Evolutionary conservation across 139 green algal species (phyloP).

Genomic region (Nannochloris sp.): DNA sequence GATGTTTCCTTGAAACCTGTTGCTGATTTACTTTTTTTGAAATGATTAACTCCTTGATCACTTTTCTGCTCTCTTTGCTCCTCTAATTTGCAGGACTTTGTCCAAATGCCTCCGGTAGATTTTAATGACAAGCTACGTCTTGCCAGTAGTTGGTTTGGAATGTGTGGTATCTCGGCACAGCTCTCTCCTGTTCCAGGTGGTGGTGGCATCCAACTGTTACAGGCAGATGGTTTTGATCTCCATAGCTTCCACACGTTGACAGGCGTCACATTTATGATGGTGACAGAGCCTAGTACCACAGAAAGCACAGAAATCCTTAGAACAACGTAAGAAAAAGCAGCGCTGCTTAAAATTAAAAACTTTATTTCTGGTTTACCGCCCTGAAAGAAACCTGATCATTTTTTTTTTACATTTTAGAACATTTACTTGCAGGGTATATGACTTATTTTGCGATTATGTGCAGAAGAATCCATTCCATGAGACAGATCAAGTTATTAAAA

Average conservation of each 20-base stretch:
- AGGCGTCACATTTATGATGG: slow-evolving; percentile 77
- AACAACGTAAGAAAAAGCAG: slow-evolving; percentile 17
- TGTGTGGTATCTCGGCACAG: slow-evolving; percentile 69
- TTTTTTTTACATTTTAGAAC: background rate
- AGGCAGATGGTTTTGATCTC: slow-evolving; percentile 89
- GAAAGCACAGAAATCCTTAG: slow-evolving; percentile 57
- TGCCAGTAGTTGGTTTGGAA: slow-evolving; percentile 37
- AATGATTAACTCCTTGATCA: too few species aligned
- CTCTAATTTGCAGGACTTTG: slow-evolving; percentile 30
- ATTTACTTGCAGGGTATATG: slow-evolving; percentile 33
- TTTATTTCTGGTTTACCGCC: background rate
- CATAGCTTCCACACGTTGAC: slow-evolving; percentile 78
- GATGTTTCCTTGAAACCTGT: background rate
- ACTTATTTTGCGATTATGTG: slow-evolving; percentile 50
- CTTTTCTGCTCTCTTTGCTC: too few species aligned
- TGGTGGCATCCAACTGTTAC: slow-evolving; percentile 77
- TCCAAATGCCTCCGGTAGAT: slow-evolving; percentile 17
- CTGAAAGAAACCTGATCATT: background rate
- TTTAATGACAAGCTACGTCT: slow-evolving; percentile 40
- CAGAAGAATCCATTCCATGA: slow-evolving; percentile 60
- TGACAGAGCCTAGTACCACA: slow-evolving; percentile 62
- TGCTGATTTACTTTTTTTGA: background rate
- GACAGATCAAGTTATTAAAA: slow-evolving; percentile 54
- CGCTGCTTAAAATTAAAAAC: background rate
- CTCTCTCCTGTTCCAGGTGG: slow-evolving; percentile 73